Percentiles rank a stretch among this genome's conserved stretches.
Evolutionary conservation across 108 stramenopile species (phyloP).

Genomic region (Fragilaria crotonensis): DNA sequence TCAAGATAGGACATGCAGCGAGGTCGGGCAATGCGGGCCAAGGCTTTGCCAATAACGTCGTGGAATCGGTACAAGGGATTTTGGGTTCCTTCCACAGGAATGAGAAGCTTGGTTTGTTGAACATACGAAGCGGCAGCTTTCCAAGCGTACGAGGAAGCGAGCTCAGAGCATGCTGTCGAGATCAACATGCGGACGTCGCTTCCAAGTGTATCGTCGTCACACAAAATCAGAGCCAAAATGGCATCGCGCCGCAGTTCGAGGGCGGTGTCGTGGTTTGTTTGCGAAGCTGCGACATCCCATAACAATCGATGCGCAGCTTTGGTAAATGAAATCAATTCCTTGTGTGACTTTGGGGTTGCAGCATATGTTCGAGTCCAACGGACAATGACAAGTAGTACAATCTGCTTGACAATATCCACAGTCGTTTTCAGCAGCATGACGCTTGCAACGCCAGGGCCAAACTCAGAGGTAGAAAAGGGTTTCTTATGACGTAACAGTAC

Average conservation of each 20-base stretch:
- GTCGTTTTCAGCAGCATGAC: neutral
- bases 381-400: neutral
- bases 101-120: conserved; percentile 2
- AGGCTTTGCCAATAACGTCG: conserved; percentile 4
- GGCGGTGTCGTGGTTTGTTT: conserved; percentile 1
- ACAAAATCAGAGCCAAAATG: conserved; percentile 15
- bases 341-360: neutral
- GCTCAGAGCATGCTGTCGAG: conserved; percentile 6
- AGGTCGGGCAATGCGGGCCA: conserved; percentile 2
- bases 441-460: neutral
- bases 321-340: conserved; percentile 18
- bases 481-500: neutral
- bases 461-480: neutral
- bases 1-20: conserved; percentile 10
- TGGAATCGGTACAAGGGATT: conserved; percentile 4
- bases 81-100: neutral
- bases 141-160: conserved; percentile 30
- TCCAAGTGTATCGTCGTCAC: neutral
- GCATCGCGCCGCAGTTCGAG: conserved; percentile 27
- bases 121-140: conserved; percentile 21
- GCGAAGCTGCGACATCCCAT: conserved; percentile 21
- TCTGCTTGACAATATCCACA: neutral
- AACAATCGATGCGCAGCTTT: conserved; percentile 19
- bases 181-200: neutral
- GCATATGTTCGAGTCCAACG: neutral